A percentile compares a stretch with the other conserved stretches of the same genome.
phyloP scores from a whole-genome alignment of 73 alveolate genomes.

The Tetrahymena malaccensis region DNA sequence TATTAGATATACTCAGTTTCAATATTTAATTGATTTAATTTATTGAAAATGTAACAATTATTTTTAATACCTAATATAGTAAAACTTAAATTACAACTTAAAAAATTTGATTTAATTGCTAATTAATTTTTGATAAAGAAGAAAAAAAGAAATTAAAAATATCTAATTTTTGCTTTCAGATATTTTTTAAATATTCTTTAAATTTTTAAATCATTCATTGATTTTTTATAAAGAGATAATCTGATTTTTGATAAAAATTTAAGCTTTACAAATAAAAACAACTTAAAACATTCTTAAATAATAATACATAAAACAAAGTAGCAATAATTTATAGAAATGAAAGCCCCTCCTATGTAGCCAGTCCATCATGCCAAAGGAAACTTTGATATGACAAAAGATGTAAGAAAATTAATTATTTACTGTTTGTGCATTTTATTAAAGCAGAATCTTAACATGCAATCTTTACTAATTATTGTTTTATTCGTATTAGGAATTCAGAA shows the following conservation, averaged over 20 bases:
- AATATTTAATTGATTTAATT: too few species aligned
- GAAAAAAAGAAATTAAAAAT: not conserved
- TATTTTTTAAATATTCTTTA: not conserved
- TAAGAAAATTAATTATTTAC: not conserved
- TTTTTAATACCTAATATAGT: not conserved
- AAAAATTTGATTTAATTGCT: not conserved
- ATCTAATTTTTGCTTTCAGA: not conserved
- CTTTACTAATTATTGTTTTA: too few species aligned
- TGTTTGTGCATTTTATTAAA: too few species aligned
- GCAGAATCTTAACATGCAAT: too few species aligned
- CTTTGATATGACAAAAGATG: not conserved
- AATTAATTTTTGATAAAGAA: not conserved
- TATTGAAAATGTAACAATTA: not conserved
- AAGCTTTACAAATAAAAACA: not conserved
- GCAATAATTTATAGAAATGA: not conserved
- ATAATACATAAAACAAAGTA: not conserved
- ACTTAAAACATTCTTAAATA: not conserved
- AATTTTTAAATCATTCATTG: not conserved
- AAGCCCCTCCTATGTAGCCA: not conserved
- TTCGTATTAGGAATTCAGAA: constrained; percentile 47
- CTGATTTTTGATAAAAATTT: not conserved
- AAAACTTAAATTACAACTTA: not conserved
- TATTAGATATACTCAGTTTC: too few species aligned
- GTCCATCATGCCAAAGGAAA: not conserved
- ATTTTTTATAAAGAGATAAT: not conserved